Conservation (phyloP, 2,329 filamentous ascomycete genomes). For the Fusarium pseudoanthophilum region DNA sequence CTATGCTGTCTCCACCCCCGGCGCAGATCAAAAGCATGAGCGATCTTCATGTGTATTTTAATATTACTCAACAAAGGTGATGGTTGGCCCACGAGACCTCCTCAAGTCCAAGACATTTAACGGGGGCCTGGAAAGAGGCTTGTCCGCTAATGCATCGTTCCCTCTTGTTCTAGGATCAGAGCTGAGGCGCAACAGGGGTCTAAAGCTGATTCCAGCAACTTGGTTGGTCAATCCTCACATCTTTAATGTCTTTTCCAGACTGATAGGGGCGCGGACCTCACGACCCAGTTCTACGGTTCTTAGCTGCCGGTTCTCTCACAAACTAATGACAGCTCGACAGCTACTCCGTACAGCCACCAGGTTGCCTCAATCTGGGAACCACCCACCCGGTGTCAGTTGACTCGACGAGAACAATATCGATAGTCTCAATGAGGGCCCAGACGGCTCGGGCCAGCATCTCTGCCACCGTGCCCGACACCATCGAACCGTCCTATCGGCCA, state of each 20-base stretch:
- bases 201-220: neutral
- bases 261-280: constrained; percentile 26
- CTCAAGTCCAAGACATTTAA: constrained; percentile 23
- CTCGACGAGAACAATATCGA: constrained; percentile 1
- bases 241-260: constrained; percentile 37
- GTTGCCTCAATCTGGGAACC: neutral
- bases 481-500: neutral
- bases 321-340: constrained; percentile 8
- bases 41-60: constrained; percentile 4
- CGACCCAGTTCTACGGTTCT: constrained; percentile 5
- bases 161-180: constrained; percentile 15
- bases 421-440: constrained; percentile 3
- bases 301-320: neutral
- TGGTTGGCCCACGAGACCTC: constrained; percentile 8
- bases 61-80: constrained; percentile 23
- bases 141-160: constrained; percentile 16
- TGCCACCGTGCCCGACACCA: neutral
- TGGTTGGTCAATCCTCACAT: constrained; percentile 41
- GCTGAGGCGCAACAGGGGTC: constrained; percentile 32
- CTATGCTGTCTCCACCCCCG: neutral
- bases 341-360: neutral
- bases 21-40: neutral
- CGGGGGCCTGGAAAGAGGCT: constrained; percentile 29
- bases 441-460: constrained; percentile 5
- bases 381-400: constrained; percentile 4